phyloP scores from a whole-genome alignment of 345 rosid genomes.

The Cochlearia excelsa region DNA sequence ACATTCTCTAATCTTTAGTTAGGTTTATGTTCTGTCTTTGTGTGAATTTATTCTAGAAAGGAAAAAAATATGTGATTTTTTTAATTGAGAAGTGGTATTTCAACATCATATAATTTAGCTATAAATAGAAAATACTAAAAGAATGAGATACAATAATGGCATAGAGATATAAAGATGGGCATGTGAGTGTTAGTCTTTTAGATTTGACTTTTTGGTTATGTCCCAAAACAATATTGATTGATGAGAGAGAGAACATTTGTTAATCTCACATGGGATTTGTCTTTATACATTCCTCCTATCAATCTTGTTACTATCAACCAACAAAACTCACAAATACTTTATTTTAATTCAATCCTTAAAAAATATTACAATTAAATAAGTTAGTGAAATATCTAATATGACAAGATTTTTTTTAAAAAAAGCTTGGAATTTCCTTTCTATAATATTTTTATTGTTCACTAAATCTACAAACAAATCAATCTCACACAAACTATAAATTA shows the following conservation, averaged over 20 bases:
- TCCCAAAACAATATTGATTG: constrained; percentile 27
- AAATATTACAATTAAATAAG: constrained; percentile 29
- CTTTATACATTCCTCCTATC: constrained; percentile 24
- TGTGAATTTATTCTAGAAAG: too few species aligned
- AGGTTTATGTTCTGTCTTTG: neutral
- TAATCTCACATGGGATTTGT: constrained; percentile 33
- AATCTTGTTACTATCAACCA: constrained; percentile 23
- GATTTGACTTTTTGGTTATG: constrained; percentile 29
- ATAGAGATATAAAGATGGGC: constrained; percentile 20
- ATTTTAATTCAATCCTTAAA: constrained; percentile 10
- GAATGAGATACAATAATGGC: constrained; percentile 1
- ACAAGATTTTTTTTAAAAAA: constrained; percentile 12
- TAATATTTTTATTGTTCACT: constrained; percentile 17
- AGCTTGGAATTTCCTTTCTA: constrained; percentile 24
- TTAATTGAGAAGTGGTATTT: neutral
- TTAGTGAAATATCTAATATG: constrained; percentile 22
- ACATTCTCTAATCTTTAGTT: neutral
- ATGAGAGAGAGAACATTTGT: constrained; percentile 33
- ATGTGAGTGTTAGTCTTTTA: constrained; percentile 32
- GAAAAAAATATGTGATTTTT: neutral
- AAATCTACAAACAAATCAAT: constrained; percentile 33
- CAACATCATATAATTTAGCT: constrained; percentile 15
- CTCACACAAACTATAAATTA: neutral
- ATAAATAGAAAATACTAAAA: neutral
- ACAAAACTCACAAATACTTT: neutral